phyloP scores from a whole-genome alignment of 176 grass and related monocot species.

The Carex littledalei region DNA sequence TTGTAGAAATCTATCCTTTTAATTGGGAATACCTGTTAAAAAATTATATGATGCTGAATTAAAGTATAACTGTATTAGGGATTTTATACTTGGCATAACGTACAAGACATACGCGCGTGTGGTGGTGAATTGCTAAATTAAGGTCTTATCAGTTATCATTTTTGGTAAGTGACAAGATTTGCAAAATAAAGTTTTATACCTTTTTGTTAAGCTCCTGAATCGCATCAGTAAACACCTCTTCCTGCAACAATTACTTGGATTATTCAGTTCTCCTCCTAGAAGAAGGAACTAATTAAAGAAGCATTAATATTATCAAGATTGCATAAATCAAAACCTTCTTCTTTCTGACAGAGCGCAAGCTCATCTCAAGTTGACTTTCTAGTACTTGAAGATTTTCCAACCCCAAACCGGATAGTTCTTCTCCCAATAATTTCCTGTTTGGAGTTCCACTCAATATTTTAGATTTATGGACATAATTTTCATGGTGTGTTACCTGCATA shows the following conservation, averaged over 20 bases:
- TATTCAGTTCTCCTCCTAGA: neutral
- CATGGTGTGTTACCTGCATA: too few relatives aligned
- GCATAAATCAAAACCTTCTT: conserved; percentile 34
- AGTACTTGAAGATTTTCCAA: conserved; percentile 35
- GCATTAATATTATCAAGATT: neutral
- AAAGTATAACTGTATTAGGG: neutral
- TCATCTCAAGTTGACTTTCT: conserved; percentile 36
- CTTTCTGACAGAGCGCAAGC: conserved; percentile 28
- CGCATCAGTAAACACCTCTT: conserved; percentile 19
- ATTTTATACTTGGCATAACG: neutral
- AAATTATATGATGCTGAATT: neutral
- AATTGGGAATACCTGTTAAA: neutral
- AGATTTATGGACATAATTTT: neutral
- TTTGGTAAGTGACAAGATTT: neutral
- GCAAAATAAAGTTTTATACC: neutral
- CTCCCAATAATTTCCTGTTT: conserved; percentile 36
- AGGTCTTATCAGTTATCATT: neutral
- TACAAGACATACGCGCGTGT: neutral
- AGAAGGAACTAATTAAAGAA: neutral
- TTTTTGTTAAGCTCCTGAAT: conserved; percentile 30
- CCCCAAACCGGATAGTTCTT: conserved; percentile 30
- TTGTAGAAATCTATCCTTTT: neutral
- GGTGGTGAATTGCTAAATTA: neutral
- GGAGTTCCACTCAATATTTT: neutral
- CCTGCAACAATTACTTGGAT: conserved; percentile 9